Base-by-base conservation (phyloP, 1,139 yeast species). In the Yamadazyma dendronema region DNA sequence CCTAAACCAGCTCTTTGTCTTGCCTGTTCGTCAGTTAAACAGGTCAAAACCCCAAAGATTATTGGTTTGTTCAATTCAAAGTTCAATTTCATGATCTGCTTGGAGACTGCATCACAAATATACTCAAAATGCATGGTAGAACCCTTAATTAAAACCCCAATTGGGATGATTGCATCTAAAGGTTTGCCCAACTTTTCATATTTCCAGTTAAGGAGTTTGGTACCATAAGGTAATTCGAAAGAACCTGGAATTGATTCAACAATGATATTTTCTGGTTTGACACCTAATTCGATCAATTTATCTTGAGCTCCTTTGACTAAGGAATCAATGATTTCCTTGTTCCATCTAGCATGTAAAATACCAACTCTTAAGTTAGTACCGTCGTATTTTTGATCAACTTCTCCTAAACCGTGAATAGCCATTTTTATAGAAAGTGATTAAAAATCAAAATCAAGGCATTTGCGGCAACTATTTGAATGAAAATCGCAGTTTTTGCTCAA, bases 101-200 rank as follows among this genome's bases (percentile, higher is more conserved):
- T 81, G 11, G 97, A 82, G 24, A 85, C 89, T 2, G 96, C 70
- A 45, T 92, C 97, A 59, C 96, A 85, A 52, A 92, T 92, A 67
- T 90, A 92, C 65, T 92, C 98, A 57, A 92, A 92, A 67, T 92
- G 98, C 96, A 89, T 89, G 33, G 97, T 92, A 31, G 90, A 82
- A 39, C 98, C 98, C 68, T 92, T 92, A 66, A 92, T 90, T 54
- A 92, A 74, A 28, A 86, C 92, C 40, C 98, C 98, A 51, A 92
- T 89, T 37, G 97, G 92, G 46, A 92, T 87, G 34, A 90, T 77
- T 3, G 94, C 96, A 57, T 92, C 97, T 46, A 84, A 69, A 21
- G 80, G 78, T 42, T 66, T 60, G 33, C 73, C 75, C 40, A 59
- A 52, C 37, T 57, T 58, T 38, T 65, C 61, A 43, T 74, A 72